phyloP scores from a whole-genome alignment of 495 filamentous ascomycete genomes.

The Penicillium dipodomyicola region DNA sequence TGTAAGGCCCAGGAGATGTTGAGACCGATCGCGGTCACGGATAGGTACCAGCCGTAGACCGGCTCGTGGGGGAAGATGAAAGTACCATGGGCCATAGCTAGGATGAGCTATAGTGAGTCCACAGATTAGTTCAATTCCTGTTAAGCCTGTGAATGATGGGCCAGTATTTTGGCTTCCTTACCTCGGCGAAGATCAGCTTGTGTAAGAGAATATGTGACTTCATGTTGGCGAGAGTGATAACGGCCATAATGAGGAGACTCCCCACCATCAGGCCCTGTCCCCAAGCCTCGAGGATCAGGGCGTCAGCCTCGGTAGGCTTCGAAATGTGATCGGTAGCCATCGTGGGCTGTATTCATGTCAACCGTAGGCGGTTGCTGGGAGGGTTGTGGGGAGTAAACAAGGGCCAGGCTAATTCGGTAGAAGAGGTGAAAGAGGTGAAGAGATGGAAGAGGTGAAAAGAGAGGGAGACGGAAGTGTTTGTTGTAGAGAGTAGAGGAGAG shows the following conservation, averaged over 20 bases:
- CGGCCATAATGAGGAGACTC: constrained; percentile 47
- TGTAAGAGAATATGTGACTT: constrained; percentile 41
- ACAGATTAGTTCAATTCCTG: neutral
- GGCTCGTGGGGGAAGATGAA: constrained; percentile 46
- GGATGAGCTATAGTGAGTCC: constrained; percentile 25
- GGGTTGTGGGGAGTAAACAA: neutral
- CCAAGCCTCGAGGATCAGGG: constrained; percentile 49
- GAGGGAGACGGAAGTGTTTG: neutral
- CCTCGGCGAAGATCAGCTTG: constrained; percentile 48
- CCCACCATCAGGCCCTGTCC: constrained; percentile 49
- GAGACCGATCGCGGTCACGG: constrained; percentile 45
- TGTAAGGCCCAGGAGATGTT: constrained; percentile 48
- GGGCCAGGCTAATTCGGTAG: neutral
- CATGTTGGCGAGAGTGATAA: constrained; percentile 45
- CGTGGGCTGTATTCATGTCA: constrained; percentile 7
- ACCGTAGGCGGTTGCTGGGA: neutral
- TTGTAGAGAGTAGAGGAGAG: neutral
- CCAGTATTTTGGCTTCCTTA: constrained; percentile 7
- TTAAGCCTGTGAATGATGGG: neutral
- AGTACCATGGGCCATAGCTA: constrained; percentile 42
- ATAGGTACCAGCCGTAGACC: constrained; percentile 48
- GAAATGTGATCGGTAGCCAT: constrained; percentile 24
- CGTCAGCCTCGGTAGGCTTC: constrained; percentile 36
- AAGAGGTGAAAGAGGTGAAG: neutral
- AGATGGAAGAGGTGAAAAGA: too few species aligned